These are phyloP conservation scores for Raffaelea albimanens DNA, from an alignment of 2,329 filamentous ascomycete species.

Conservation along the genomic window DNA sequence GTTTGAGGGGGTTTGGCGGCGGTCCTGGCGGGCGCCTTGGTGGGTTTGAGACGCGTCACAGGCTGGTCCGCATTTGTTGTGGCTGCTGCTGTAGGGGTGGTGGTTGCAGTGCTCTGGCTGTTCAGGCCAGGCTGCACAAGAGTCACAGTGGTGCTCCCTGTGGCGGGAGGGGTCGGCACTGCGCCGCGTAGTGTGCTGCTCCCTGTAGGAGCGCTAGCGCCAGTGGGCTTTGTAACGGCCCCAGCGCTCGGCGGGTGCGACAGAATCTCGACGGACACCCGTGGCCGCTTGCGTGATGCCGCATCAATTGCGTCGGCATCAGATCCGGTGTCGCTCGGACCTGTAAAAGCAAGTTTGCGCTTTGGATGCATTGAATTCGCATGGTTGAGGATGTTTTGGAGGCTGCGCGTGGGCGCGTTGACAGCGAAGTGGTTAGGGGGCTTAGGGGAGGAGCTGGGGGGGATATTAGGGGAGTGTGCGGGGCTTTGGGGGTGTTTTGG, in stretches of 20 bases:
- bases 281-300: constrained; percentile 15
- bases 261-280: too few relatives aligned
- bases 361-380: constrained; percentile 10
- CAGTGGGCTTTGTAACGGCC: too few relatives aligned
- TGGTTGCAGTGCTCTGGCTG: constrained; percentile 31
- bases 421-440: constrained; percentile 4
- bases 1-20: neutral
- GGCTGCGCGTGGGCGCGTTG: constrained; percentile 8
- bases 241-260: too few relatives aligned
- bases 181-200: too few relatives aligned
- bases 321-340: neutral
- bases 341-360: constrained; percentile 5
- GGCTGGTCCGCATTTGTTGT: neutral
- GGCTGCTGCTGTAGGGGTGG: constrained; percentile 1
- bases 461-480: neutral
- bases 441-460: neutral
- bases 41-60: neutral
- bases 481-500: neutral
- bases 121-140: constrained; percentile 22
- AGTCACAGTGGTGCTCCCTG: constrained; percentile 10
- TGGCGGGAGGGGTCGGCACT: neutral
- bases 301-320: neutral
- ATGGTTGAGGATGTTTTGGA: constrained; percentile 12
- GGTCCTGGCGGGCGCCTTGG: neutral
- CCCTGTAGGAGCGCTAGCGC: too few relatives aligned